Evolutionary conservation across 169 alveolate species (phyloP).

Genomic region (Cryptosporidium baileyi): DNA sequence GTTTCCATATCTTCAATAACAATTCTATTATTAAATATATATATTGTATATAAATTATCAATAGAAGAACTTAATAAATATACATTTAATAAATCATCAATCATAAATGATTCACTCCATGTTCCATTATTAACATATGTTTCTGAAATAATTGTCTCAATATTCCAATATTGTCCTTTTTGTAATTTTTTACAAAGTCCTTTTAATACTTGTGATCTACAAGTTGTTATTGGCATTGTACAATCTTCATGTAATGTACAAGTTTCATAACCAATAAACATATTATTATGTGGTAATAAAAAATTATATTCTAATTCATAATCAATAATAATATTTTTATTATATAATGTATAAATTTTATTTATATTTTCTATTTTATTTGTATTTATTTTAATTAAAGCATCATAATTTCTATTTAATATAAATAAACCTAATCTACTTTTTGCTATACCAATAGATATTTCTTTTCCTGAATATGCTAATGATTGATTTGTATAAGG

Average conservation of each 20-base stretch:
- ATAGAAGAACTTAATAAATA: neutral
- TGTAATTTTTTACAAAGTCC: constrained; percentile 13
- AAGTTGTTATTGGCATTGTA: neutral
- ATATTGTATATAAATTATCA: neutral
- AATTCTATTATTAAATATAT: constrained; percentile 33
- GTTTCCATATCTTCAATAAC: constrained; percentile 19
- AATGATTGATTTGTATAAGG: constrained; percentile 46
- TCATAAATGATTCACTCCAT: constrained; percentile 1
- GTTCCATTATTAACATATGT: constrained; percentile 17
- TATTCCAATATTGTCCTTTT: constrained; percentile 10
- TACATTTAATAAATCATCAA: neutral
- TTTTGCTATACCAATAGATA: constrained; percentile 17
- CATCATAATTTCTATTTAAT: neutral
- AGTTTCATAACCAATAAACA: constrained; percentile 17
- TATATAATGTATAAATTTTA: neutral
- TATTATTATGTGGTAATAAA: neutral
- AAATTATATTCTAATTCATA: neutral
- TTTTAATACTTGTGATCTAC: neutral
- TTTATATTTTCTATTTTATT: neutral
- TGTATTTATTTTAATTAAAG: neutral
- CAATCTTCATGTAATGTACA: constrained; percentile 11
- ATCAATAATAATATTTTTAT: neutral
- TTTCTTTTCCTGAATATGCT: neutral
- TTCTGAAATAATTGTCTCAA: neutral
- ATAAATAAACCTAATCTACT: constrained; percentile 7